Percentiles rank a stretch among this genome's conserved stretches.
Conservation (phyloP, 2,329 filamentous ascomycete species). For the Paradendryphiella salina region DNA sequence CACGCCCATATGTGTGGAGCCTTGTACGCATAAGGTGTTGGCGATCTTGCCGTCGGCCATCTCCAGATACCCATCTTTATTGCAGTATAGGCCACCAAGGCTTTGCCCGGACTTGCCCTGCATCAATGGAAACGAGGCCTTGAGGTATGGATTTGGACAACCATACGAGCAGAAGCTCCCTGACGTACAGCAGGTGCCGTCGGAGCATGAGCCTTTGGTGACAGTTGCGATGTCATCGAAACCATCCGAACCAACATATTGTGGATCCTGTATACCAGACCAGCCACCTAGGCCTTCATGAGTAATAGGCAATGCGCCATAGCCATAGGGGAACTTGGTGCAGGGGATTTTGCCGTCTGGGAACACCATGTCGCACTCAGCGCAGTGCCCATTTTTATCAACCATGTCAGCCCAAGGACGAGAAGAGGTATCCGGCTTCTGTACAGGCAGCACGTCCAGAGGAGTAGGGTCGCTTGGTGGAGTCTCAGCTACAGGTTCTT, state of each 20-base stretch:
- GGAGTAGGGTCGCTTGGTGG: constrained; percentile 13
- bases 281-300: constrained; percentile 75
- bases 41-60: constrained; percentile 60
- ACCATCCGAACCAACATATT: constrained; percentile 41
- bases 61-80: constrained; percentile 75
- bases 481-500: not conserved
- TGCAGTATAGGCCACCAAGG: constrained; percentile 84
- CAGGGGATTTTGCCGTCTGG: constrained; percentile 75
- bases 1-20: constrained; percentile 66
- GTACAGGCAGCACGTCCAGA: constrained; percentile 32
- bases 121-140: constrained; percentile 80
- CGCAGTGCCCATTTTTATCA: constrained; percentile 28
- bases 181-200: constrained; percentile 61
- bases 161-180: constrained; percentile 87
- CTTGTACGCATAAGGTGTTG: constrained; percentile 73
- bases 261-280: constrained; percentile 71
- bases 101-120: constrained; percentile 84
- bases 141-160: constrained; percentile 88
- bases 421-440: constrained; percentile 24
- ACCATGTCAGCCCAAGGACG: constrained; percentile 23
- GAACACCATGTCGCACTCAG: constrained; percentile 69
- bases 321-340: constrained; percentile 72
- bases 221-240: constrained; percentile 66
- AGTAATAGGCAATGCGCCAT: constrained; percentile 72
- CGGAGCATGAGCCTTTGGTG: constrained; percentile 59